Evolutionary conservation across 2,329 filamentous ascomycete species (phyloP).

Genomic region (Penicillium sp.): DNA sequence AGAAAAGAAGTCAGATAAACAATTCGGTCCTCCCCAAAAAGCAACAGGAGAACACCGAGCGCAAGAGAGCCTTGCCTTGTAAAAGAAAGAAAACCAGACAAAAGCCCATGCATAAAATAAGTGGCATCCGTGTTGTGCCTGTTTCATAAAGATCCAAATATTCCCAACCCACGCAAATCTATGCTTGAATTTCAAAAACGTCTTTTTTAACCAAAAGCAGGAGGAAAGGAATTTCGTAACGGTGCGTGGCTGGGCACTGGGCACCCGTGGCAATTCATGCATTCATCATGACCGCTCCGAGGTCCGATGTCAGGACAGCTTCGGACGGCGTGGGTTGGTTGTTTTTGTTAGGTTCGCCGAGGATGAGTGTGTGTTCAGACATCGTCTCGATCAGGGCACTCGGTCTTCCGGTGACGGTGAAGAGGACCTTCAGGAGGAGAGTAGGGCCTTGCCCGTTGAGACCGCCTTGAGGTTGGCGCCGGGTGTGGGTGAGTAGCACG

Average conservation of each 20-base stretch:
- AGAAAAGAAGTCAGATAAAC: not conserved
- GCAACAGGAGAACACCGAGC: conserved; percentile 1
- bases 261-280: conserved; percentile 18
- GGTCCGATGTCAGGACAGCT: conserved; percentile 21
- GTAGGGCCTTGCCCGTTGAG: conserved; percentile 19
- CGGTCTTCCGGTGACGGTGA: conserved; percentile 28
- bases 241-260: not conserved
- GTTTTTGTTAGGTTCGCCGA: conserved; percentile 21
- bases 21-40: conserved; percentile 5
- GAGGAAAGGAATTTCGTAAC: conserved; percentile 16
- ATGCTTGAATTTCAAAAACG: conserved; percentile 12
- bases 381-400: conserved; percentile 27
- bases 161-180: conserved; percentile 12
- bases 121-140: not conserved
- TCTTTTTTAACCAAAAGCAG: conserved; percentile 9
- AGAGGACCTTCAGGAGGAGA: conserved; percentile 30
- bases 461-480: conserved; percentile 18
- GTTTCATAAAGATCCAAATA: conserved; percentile 9
- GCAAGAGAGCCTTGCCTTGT: not conserved
- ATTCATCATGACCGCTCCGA: conserved; percentile 29
- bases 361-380: conserved; percentile 26
- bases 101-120: conserved; percentile 6
- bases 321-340: conserved; percentile 18
- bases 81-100: not conserved
- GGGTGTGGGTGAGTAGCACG: conserved; percentile 28